These are phyloP conservation scores for Pseudozyma sp. DNA, from an alignment of 1,284 basidiomycete genomes.

Conservation along the genomic window DNA sequence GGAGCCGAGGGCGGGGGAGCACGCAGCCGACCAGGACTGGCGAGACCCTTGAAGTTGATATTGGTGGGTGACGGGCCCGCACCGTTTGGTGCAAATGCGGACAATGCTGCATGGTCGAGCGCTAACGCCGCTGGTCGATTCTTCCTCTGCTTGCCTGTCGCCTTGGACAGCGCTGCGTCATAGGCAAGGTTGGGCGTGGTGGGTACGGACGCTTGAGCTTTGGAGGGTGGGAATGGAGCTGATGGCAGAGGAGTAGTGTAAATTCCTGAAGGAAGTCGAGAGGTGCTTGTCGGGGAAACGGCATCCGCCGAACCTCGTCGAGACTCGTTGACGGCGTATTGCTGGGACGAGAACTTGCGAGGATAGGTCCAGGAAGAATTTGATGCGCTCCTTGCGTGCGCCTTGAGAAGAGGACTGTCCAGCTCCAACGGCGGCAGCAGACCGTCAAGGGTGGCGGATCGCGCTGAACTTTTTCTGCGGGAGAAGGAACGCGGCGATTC, in stretches of 20 bases:
- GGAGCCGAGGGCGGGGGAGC: constrained; percentile 47
- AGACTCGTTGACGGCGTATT: neutral
- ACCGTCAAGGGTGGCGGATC: constrained; percentile 13
- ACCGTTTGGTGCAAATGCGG: constrained; percentile 10
- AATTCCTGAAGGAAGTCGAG: constrained; percentile 6
- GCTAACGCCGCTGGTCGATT: constrained; percentile 40
- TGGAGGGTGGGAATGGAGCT: constrained; percentile 18
- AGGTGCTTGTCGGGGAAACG: neutral
- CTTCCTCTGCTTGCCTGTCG: constrained; percentile 39
- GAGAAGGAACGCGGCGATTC: constrained; percentile 29
- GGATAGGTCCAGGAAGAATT: constrained; percentile 18
- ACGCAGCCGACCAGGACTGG: constrained; percentile 34
- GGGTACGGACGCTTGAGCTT: constrained; percentile 19
- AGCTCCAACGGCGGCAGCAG: constrained; percentile 28
- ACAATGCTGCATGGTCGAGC: constrained; percentile 18
- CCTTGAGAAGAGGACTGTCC: neutral
- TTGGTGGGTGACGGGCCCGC: constrained; percentile 13
- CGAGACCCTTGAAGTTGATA: constrained; percentile 20
- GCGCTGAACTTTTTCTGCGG: constrained; percentile 12
- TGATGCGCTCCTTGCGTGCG: constrained; percentile 8
- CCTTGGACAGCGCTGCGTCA: constrained; percentile 30
- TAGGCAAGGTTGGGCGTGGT: constrained; percentile 35
- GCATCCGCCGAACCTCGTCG: constrained; percentile 18
- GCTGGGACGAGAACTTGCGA: constrained; percentile 8
- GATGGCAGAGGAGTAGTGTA: constrained; percentile 33